Percentiles rank a stretch among this genome's conserved stretches.
Evolutionary conservation across 2,329 filamentous ascomycete genomes (phyloP).

Genomic region (Laburnicola sp.): DNA sequence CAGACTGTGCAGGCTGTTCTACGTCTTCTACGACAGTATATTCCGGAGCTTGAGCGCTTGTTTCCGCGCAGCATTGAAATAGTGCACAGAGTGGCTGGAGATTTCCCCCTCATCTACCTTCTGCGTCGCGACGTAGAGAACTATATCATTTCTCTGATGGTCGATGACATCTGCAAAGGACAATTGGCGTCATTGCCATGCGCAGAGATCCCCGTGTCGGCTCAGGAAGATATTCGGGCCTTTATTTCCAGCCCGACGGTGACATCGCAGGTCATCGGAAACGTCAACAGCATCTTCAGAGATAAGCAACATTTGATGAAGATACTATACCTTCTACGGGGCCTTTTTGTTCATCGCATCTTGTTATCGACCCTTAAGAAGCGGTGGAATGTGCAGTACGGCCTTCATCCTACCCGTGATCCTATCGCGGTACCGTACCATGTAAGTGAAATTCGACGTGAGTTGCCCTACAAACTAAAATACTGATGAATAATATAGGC

Average conservation of each 20-base stretch:
- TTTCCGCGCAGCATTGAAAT: constrained; percentile 57
- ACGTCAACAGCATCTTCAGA: constrained; percentile 34
- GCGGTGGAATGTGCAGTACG: constrained; percentile 67
- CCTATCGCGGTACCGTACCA: constrained; percentile 66
- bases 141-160: constrained; percentile 30
- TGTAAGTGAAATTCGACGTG: constrained; percentile 13
- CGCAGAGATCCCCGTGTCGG: constrained; percentile 28
- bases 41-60: constrained; percentile 39
- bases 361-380: constrained; percentile 64
- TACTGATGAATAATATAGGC: constrained; percentile 46
- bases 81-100: constrained; percentile 36
- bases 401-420: constrained; percentile 50
- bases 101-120: constrained; percentile 62
- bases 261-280: constrained; percentile 12
- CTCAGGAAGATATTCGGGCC: constrained; percentile 27
- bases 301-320: constrained; percentile 49
- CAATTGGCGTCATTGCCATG: constrained; percentile 32
- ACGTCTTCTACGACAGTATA: constrained; percentile 27
- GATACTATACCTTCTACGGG: constrained; percentile 61
- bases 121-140: constrained; percentile 49
- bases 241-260: constrained; percentile 41
- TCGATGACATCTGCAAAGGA: constrained; percentile 38
- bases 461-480: not conserved
- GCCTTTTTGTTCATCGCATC: constrained; percentile 63
- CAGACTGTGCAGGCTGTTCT: constrained; percentile 43